Base-by-base conservation (phyloP, 495 filamentous ascomycete species). In the Annulohypoxylon stygium region DNA sequence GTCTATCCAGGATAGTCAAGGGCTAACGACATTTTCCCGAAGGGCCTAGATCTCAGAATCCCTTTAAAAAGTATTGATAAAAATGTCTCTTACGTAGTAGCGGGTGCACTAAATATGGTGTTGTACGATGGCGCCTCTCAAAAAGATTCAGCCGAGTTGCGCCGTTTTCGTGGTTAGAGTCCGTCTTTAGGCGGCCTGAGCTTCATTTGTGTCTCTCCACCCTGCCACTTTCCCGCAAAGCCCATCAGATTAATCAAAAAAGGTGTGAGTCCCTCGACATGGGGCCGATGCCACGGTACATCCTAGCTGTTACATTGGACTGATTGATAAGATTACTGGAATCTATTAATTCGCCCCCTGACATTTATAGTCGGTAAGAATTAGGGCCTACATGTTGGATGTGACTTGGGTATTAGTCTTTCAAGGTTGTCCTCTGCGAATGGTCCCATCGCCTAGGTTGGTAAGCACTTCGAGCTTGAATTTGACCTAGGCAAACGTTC, bases 281-380 rank as follows among this genome's bases (percentile, higher is more conserved):
- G 71, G 71, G 70, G 53, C 69, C 45, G 18, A 69, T 69, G 14
- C 36, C 53, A 50, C 61, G 48, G 37, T 69, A 47, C 47, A 41
- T 65, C 11, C 61, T 39, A 16, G 61, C 25, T 18, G 57, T 66
- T 51, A 12, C 66, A 67, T 74, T 62, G 16, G 54, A 50, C 48
- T 16, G 71, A 74, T 74, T 69, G 71, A 74, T 74, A 74, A 74
- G 71, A 69, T 74, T 69, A 47, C 43, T 9, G 16, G 43, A 18
- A 74, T 66, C 65, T 73, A 55, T 61, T 54, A 41, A 54, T 68
- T 33, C 54, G 11, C 64, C 37, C 63, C 63, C 50, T 55, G 26
- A 16, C 34, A 60, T 26, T 39, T 12, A 60, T 43, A 60, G 34
- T 60, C 36, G 37, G 57, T 60, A 60, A 60, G 57, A 60, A 41